Conservation (phyloP, 2,329 filamentous ascomycete species). For the Aspergillus pseudonomiae region DNA sequence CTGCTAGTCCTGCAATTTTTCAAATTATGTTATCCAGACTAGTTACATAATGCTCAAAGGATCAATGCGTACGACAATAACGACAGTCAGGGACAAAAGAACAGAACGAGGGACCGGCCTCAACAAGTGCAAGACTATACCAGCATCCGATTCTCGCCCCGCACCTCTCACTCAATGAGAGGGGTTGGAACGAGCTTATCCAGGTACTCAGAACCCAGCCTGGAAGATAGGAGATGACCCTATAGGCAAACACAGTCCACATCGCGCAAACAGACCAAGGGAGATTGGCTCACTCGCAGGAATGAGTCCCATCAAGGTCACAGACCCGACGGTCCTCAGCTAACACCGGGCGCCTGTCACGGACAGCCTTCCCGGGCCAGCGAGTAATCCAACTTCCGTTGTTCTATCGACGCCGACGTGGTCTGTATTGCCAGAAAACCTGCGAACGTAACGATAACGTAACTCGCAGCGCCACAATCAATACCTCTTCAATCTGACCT, state of each 20-base stretch:
- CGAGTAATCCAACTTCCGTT: slow-evolving; percentile 7
- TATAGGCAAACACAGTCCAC: slow-evolving; percentile 34
- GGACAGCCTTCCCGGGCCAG: slow-evolving; percentile 22
- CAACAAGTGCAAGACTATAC: slow-evolving; percentile 28
- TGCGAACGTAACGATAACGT: slow-evolving; percentile 34
- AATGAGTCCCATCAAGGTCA: slow-evolving; percentile 31
- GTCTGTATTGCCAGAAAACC: slow-evolving; percentile 19
- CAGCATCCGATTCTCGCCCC: slow-evolving; percentile 56
- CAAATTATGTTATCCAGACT: slow-evolving; percentile 28
- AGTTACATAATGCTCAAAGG: slow-evolving; percentile 26
- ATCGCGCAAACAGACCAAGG: background rate
- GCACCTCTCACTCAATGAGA: slow-evolving; percentile 34
- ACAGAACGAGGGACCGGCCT: slow-evolving; percentile 38
- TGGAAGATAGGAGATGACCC: slow-evolving; percentile 60
- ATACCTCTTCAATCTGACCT: slow-evolving; percentile 18
- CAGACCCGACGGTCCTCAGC: slow-evolving; percentile 35
- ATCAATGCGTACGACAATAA: slow-evolving; percentile 19
- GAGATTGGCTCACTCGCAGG: slow-evolving; percentile 1
- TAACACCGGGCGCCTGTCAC: slow-evolving; percentile 36
- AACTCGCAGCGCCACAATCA: slow-evolving; percentile 24
- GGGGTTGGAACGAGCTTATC: slow-evolving; percentile 33
- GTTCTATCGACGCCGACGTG: slow-evolving; percentile 10
- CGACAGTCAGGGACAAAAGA: slow-evolving; percentile 23
- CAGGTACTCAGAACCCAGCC: slow-evolving; percentile 47
- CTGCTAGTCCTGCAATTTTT: slow-evolving; percentile 10